Conservation (phyloP, 164 flowering plant genomes). For the Hamamelis virginiana region DNA sequence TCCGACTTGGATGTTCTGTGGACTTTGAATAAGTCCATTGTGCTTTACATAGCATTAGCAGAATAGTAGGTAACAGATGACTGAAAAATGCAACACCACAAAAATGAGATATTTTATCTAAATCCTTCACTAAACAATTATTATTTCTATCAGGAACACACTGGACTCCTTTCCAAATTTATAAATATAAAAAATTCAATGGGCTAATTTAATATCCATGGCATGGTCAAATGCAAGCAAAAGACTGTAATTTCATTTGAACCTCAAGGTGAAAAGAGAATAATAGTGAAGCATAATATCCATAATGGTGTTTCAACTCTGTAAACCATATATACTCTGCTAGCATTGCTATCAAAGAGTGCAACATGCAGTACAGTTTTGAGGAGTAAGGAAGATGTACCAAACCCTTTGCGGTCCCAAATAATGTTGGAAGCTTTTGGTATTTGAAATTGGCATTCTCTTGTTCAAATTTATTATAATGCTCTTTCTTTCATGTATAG, state of each 20-base stretch:
- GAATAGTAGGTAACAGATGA: background rate
- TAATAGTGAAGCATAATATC: background rate
- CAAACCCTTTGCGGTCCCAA: too few species aligned
- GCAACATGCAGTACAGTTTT: too few species aligned
- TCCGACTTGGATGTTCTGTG: background rate
- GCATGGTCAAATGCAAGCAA: background rate
- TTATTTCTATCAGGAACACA: background rate
- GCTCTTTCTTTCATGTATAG: too few species aligned
- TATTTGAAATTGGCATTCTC: too few species aligned
- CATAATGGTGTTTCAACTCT: background rate
- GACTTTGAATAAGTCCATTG: background rate
- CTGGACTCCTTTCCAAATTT: background rate
- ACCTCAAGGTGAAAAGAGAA: background rate
- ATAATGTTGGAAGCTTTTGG: too few species aligned
- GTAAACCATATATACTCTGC: background rate
- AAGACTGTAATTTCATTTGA: background rate
- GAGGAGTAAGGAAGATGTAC: too few species aligned
- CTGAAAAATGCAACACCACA: background rate
- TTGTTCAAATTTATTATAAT: too few species aligned
- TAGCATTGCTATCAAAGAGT: too few species aligned
- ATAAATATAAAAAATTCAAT: background rate
- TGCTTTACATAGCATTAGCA: background rate
- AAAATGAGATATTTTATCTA: background rate
- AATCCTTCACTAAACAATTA: background rate
- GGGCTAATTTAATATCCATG: background rate